These are phyloP conservation scores for Talaromyces trachyspermus DNA, from an alignment of 495 filamentous ascomycete genomes.

Conservation along the genomic window DNA sequence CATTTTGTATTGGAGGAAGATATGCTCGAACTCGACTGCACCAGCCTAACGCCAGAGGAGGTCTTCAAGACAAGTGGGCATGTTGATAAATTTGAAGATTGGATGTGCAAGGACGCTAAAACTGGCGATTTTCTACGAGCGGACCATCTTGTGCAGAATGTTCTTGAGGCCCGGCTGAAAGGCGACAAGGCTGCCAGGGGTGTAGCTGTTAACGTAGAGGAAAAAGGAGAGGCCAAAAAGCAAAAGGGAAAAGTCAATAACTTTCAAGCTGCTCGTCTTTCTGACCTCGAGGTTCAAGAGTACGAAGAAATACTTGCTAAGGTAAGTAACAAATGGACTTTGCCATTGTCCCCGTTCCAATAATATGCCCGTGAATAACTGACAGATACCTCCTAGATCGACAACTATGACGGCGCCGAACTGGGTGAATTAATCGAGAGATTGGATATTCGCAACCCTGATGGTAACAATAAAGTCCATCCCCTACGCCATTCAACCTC, in stretches of 20 bases:
- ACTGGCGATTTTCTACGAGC: constrained; percentile 93
- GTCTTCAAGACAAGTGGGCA: constrained; percentile 95
- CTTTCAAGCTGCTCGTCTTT: constrained; percentile 52
- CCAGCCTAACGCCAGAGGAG: constrained; percentile 76
- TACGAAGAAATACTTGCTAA: constrained; percentile 65
- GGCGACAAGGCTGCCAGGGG: constrained; percentile 72
- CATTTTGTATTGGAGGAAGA: constrained; percentile 86
- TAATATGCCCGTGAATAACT: too few species aligned
- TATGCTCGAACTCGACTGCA: constrained; percentile 86
- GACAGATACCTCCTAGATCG: too few species aligned
- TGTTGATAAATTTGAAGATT: constrained; percentile 96
- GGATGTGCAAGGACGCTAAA: constrained; percentile 99
- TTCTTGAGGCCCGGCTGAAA: constrained; percentile 76
- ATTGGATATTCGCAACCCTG: constrained; percentile 59
- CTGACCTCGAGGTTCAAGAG: constrained; percentile 55
- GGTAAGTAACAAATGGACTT: too few species aligned
- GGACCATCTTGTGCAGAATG: constrained; percentile 91
- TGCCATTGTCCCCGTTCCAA: too few species aligned
- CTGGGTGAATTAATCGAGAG: constrained; percentile 56
- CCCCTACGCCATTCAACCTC: constrained; percentile 65
- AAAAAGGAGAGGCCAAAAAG: constrained; percentile 55
- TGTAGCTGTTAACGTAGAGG: constrained; percentile 60
- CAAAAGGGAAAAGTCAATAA: constrained; percentile 59
- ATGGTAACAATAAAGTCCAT: constrained; percentile 49
- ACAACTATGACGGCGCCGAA: constrained; percentile 59